Evolutionary conservation across 2,329 filamentous ascomycete species (phyloP).

Genomic region (Paramyrothecium sp.): DNA sequence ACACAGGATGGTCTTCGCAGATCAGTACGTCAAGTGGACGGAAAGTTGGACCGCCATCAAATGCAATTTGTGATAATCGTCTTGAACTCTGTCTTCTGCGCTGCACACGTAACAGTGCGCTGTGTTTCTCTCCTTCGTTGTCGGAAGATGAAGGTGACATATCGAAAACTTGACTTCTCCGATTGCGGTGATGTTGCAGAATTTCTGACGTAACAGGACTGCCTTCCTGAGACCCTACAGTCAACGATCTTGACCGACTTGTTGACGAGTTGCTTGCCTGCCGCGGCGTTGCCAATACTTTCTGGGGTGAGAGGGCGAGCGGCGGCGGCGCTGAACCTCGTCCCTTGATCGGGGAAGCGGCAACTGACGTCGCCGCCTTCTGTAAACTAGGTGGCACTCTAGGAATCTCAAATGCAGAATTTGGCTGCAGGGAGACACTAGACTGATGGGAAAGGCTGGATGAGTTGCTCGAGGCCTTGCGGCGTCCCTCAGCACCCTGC

Average conservation of each 20-base stretch:
- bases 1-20: slow-evolving; percentile 96
- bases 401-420: slow-evolving; percentile 69
- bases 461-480: slow-evolving; percentile 89
- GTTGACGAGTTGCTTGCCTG: slow-evolving; percentile 61
- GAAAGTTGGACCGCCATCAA: slow-evolving; percentile 82
- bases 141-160: slow-evolving; percentile 97
- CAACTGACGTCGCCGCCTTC: slow-evolving; percentile 55
- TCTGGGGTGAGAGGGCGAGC: slow-evolving; percentile 61
- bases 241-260: slow-evolving; percentile 79
- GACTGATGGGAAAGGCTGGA: slow-evolving; percentile 82
- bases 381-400: slow-evolving; percentile 59
- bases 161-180: slow-evolving; percentile 91
- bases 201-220: slow-evolving; percentile 71
- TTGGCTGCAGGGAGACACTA: slow-evolving; percentile 62
- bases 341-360: slow-evolving; percentile 56
- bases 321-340: slow-evolving; percentile 49
- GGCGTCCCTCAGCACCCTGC: slow-evolving; percentile 71
- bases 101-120: slow-evolving; percentile 87
- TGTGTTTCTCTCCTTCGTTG: slow-evolving; percentile 91
- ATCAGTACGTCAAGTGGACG: slow-evolving; percentile 91
- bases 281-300: slow-evolving; percentile 57
- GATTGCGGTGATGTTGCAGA: slow-evolving; percentile 78
- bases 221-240: slow-evolving; percentile 90
- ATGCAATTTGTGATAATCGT: slow-evolving; percentile 84
- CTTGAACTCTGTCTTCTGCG: slow-evolving; percentile 93